Evolutionary conservation across 1,284 basidiomycete species (phyloP).

Genomic region (Xanthoconium separans): DNA sequence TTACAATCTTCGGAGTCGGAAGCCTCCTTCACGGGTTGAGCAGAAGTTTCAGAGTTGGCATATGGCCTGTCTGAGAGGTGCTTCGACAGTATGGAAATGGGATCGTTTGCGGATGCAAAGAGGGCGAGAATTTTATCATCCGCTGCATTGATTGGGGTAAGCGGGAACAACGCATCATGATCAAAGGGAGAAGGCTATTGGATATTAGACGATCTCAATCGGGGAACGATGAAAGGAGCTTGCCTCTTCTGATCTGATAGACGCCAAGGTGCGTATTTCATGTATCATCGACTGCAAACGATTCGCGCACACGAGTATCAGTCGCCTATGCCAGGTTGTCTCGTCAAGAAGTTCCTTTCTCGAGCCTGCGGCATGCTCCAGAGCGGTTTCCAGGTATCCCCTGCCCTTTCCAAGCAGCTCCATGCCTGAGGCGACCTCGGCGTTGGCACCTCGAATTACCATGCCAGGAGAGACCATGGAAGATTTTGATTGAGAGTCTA

Average conservation of each 20-base stretch:
- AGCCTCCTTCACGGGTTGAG: conserved; percentile 7
- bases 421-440: conserved; percentile 47
- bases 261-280: conserved; percentile 36
- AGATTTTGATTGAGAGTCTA: conserved; percentile 63
- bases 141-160: conserved; percentile 50
- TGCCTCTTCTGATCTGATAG: conserved; percentile 47
- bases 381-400: conserved; percentile 64
- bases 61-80: conserved; percentile 17
- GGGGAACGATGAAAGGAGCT: conserved; percentile 15
- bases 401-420: conserved; percentile 50
- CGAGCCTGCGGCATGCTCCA: conserved; percentile 74
- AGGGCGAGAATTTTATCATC: conserved; percentile 51
- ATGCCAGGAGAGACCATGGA: conserved; percentile 47
- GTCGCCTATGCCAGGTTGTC: conserved; percentile 63
- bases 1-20: conserved; percentile 38
- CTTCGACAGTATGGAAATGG: conserved; percentile 28
- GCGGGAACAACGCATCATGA: conserved; percentile 57
- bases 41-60: conserved; percentile 7
- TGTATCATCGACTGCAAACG: conserved; percentile 60
- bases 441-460: conserved; percentile 50
- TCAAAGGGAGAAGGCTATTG: conserved; percentile 22
- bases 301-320: conserved; percentile 74
- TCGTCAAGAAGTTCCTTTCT: conserved; percentile 67
- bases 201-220: conserved; percentile 11
- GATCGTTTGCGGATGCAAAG: conserved; percentile 45